Evolutionary conservation across 495 filamentous ascomycete genomes (phyloP).

Genomic region (Penicillium coffeae): DNA sequence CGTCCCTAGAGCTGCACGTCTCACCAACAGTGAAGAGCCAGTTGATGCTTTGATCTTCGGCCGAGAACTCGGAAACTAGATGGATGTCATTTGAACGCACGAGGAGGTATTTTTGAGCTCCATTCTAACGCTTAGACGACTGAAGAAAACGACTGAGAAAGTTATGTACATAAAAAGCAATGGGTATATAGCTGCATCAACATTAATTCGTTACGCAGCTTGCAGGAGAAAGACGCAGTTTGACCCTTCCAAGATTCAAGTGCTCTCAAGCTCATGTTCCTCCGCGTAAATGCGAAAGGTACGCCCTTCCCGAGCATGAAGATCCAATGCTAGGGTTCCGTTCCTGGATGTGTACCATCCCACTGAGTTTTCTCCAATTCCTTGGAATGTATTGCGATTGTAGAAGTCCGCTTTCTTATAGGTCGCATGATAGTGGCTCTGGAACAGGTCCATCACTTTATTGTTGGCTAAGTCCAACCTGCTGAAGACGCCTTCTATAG

Average conservation of each 20-base stretch:
- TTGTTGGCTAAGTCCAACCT: neutral
- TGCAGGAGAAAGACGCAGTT: neutral
- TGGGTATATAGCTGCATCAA: slow-evolving; percentile 4
- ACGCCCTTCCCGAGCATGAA: neutral
- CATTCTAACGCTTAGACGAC: too few relatives aligned
- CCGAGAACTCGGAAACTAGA: slow-evolving; percentile 27
- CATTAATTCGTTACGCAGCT: neutral
- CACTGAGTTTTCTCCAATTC: slow-evolving; percentile 2
- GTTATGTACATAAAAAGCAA: neutral
- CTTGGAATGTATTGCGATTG: neutral
- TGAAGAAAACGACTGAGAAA: too few relatives aligned
- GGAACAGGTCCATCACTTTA: slow-evolving; percentile 3
- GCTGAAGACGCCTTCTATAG: slow-evolving; percentile 4
- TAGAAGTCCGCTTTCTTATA: slow-evolving; percentile 3
- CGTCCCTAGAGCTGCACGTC: slow-evolving; percentile 48
- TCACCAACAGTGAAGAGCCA: slow-evolving; percentile 40
- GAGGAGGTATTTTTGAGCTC: neutral
- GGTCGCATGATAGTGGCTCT: neutral
- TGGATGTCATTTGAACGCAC: neutral
- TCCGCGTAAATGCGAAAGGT: slow-evolving; percentile 5
- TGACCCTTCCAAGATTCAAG: neutral
- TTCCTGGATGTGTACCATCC: slow-evolving; percentile 6
- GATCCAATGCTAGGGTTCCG: slow-evolving; percentile 4
- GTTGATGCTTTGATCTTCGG: slow-evolving; percentile 49
- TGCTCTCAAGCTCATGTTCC: slow-evolving; percentile 2